Percentiles rank a stretch among this genome's conserved stretches.
Evolutionary conservation across 1,284 basidiomycete species (phyloP).

Genomic region (Rhodotorula glutinis): DNA sequence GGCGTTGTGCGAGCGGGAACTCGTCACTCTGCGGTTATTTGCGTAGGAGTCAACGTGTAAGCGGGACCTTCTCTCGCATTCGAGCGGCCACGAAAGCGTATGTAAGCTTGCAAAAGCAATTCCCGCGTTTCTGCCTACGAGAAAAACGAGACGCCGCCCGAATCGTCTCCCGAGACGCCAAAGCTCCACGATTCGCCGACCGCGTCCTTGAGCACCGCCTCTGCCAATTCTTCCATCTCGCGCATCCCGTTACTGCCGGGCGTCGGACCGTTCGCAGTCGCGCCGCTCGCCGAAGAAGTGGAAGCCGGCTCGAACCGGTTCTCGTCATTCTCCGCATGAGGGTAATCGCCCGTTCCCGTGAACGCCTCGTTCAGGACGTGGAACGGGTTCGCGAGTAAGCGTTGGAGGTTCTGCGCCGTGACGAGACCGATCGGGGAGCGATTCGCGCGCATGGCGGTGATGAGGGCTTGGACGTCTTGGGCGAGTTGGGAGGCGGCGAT

Average conservation of each 20-base stretch:
- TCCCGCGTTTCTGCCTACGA: too few species aligned
- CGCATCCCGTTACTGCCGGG: background rate
- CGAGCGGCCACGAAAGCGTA: too few species aligned
- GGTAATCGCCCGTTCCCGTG: slow-evolving; percentile 3
- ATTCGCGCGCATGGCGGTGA: slow-evolving; percentile 13
- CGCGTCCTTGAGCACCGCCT: background rate
- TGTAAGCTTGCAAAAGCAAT: too few species aligned
- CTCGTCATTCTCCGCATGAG: background rate
- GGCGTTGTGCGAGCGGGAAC: slow-evolving; percentile 71
- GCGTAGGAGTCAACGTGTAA: background rate
- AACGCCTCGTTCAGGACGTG: slow-evolving; percentile 6
- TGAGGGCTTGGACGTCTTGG: slow-evolving; percentile 16
- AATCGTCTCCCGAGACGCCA: too few species aligned
- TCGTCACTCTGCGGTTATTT: slow-evolving; percentile 45
- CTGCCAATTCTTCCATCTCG: background rate
- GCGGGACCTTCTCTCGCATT: background rate
- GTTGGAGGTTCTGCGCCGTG: slow-evolving; percentile 14
- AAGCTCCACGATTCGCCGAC: background rate
- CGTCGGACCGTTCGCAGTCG: background rate
- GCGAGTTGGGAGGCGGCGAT: slow-evolving; percentile 4
- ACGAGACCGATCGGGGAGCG: slow-evolving; percentile 5
- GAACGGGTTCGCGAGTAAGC: slow-evolving; percentile 18
- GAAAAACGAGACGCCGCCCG: too few species aligned
- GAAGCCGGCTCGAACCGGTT: background rate
- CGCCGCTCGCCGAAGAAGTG: background rate